Base-by-base conservation (phyloP, 148 eudicot species). In the Camellia lanceoleosa region DNA sequence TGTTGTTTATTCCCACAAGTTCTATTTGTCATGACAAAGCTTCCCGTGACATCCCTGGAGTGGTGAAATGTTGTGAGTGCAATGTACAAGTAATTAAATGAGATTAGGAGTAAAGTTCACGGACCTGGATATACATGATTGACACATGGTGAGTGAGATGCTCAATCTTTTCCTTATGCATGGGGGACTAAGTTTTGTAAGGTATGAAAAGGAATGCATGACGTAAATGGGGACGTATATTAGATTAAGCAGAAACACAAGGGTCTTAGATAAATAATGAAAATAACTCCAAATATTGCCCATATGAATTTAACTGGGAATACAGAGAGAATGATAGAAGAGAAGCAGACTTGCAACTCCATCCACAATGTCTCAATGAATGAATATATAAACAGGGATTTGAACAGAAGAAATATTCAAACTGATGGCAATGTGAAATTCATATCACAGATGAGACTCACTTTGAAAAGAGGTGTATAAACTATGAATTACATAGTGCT, bases 151-250 rank as follows among this genome's bases (percentile, higher is more conserved):
- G 43, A 69, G 67, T 1, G 2, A 52, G 64, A n/a, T 69, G 67
- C 52, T 69, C 55, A n/a, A 56, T 78, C 66, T 49, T 69, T 69
- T 56, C 43, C 66, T 67, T 56, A 70, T 12, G 20, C 66, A 79
- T 20, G 20, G 46, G 54, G 55, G 20, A 19, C 49, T 52, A 15
- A 66, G 43, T 23, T 47, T 8, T 38, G 19, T 11, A 66, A 16
- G 23, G 62, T 49, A 20, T 51, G 11, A 59, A 79, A 58, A 79
- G 51, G 58, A 10, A 69, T 41, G 42, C 75, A 42, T 42, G 70
- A 69, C 43, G 7, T 15, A 20, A 54, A 55, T 7, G 47, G 43
- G n/a, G 6, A 16, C 30, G 11, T 74, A 64, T 30, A 58, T 38
- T 56, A 73, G 42, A 19, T 38, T 55, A 54, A 71, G 62, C 47